A percentile compares a stretch with the other conserved stretches of the same genome.
Conservation (phyloP, 2,329 filamentous ascomycete genomes). For the Septoria linicola region DNA sequence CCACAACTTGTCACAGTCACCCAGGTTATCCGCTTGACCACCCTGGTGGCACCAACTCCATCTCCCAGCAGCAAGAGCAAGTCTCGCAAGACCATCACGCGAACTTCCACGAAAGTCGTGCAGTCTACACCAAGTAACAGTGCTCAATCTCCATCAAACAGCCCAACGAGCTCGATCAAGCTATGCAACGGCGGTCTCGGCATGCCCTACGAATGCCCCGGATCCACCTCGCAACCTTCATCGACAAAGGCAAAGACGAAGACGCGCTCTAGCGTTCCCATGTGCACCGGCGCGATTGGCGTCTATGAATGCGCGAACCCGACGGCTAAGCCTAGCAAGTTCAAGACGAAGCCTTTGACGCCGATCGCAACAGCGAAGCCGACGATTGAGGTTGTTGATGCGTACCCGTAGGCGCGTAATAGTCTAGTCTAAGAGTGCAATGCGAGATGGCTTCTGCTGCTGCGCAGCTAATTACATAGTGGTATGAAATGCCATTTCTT, state of each 20-base stretch:
- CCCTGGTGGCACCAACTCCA: background rate
- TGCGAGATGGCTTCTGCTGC: no score
- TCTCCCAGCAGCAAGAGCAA: background rate
- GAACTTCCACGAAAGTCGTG: background rate
- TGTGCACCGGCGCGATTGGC: background rate
- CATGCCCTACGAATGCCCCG: no score
- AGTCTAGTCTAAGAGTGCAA: no score
- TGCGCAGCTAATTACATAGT: no score
- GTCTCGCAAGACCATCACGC: background rate
- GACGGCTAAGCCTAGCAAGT: conserved; percentile 3
- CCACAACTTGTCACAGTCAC: background rate
- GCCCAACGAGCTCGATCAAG: conserved; percentile 1
- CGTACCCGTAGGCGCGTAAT: no score
- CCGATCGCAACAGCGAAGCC: no score
- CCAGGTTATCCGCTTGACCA: conserved; percentile 6
- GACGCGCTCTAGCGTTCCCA: background rate
- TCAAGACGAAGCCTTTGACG: conserved; percentile 5
- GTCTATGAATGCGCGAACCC: background rate
- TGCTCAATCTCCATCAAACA: background rate
- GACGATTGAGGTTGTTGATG: no score
- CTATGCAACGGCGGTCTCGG: no score
- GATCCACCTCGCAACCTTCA: no score
- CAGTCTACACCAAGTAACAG: no score
- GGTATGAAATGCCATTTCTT: no score
- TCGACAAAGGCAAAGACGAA: background rate